These are phyloP conservation scores for Claviceps pazoutovae DNA, from an alignment of 2,329 filamentous ascomycete genomes.

Conservation along the genomic window DNA sequence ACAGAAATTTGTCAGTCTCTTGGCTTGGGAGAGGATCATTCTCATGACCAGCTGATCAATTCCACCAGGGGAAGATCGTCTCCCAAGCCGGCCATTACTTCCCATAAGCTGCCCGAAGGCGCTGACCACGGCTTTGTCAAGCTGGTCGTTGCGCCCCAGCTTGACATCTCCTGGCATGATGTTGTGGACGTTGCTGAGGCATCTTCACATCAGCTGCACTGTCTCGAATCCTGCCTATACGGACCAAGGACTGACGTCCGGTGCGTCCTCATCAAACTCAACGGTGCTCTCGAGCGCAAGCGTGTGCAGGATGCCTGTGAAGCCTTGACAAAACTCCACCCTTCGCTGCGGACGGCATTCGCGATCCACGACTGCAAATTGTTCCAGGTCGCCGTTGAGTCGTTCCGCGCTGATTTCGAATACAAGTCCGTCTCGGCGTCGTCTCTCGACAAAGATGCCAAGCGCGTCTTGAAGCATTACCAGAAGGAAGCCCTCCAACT, in stretches of 20 bases:
- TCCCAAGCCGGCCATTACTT: conserved; percentile 3
- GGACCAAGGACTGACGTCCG: conserved; percentile 29
- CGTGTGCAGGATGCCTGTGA: conserved; percentile 33
- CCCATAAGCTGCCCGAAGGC: conserved; percentile 5
- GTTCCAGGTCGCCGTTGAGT: conserved; percentile 33
- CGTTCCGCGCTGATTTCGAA: conserved; percentile 29
- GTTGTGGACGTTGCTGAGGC: conserved; percentile 36
- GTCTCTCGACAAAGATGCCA: conserved; percentile 23
- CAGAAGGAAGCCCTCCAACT: conserved; percentile 27
- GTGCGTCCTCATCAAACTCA: conserved; percentile 35
- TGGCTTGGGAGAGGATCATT: conserved; percentile 5
- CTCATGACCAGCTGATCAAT: background rate
- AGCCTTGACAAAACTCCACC: conserved; percentile 29
- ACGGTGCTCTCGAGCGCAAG: conserved; percentile 25
- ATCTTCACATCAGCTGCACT: conserved; percentile 31
- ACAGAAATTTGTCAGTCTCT: conserved; percentile 30
- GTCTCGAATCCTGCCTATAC: conserved; percentile 34
- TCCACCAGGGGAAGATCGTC: background rate
- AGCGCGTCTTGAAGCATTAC: conserved; percentile 30
- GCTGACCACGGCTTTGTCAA: conserved; percentile 23
- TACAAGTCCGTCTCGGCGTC: conserved; percentile 26
- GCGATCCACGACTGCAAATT: conserved; percentile 30
- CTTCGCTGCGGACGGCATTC: conserved; percentile 41
- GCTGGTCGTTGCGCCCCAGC: conserved; percentile 26
- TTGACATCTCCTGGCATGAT: conserved; percentile 26